These are phyloP conservation scores for Biscogniauxia marginata DNA, from an alignment of 2,329 filamentous ascomycete species.

Conservation along the genomic window DNA sequence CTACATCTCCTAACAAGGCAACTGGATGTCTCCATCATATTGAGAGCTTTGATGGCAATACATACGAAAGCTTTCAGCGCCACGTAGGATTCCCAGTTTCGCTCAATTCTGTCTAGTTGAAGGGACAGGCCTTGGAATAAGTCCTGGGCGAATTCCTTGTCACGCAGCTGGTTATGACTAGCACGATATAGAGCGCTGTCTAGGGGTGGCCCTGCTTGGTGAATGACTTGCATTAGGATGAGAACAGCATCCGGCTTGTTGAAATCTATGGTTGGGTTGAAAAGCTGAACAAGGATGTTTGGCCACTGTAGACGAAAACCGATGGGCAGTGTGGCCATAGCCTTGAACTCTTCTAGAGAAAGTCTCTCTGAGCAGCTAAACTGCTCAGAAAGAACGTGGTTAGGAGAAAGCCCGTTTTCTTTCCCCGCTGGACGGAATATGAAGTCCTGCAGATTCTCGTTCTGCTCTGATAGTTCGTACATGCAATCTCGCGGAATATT, in stretches of 20 bases:
- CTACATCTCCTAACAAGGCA: not conserved
- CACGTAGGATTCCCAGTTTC: slow-evolving; percentile 50
- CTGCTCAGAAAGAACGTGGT: slow-evolving; percentile 52
- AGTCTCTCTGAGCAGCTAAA: slow-evolving; percentile 46
- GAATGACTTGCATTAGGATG: slow-evolving; percentile 48
- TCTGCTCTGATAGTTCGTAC: slow-evolving; percentile 36
- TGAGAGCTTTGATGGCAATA: slow-evolving; percentile 29
- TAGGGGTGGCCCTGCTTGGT: slow-evolving; percentile 43
- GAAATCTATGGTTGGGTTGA: slow-evolving; percentile 47
- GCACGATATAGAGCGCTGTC: not conserved
- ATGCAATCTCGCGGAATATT: slow-evolving; percentile 36
- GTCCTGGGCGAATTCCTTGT: slow-evolving; percentile 33
- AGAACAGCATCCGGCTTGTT: slow-evolving; percentile 46
- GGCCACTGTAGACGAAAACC: slow-evolving; percentile 52
- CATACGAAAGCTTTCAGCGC: slow-evolving; percentile 40
- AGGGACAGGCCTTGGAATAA: not conserved
- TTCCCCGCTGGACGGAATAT: slow-evolving; percentile 30
- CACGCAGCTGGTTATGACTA: slow-evolving; percentile 21
- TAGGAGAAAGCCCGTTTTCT: slow-evolving; percentile 38
- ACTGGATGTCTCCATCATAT: not conserved
- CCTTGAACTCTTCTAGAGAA: slow-evolving; percentile 52
- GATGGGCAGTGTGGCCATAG: slow-evolving; percentile 47
- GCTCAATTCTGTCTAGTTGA: slow-evolving; percentile 16
- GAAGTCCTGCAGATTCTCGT: slow-evolving; percentile 38
- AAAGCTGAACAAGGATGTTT: slow-evolving; percentile 54